Base-by-base conservation (phyloP, 1,139 yeast genomes). In the Scheffersomyces quercinus region DNA sequence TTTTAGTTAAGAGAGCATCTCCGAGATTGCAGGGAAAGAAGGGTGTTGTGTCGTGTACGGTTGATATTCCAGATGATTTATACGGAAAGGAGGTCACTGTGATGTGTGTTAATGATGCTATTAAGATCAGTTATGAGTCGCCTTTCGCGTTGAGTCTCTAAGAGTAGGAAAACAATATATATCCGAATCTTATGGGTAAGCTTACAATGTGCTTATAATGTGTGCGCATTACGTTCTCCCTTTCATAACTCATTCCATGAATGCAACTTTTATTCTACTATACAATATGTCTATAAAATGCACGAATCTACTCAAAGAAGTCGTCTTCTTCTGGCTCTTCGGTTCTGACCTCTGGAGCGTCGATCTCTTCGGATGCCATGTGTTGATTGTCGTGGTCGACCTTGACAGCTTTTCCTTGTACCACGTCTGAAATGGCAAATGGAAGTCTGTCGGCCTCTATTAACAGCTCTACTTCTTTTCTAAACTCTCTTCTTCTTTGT, bases 1-100 rank as follows among this genome's bases (percentile, higher is more conserved):
- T 77, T 30, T 70, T 82, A 43, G 66, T 87, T 35, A 86, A 85
- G 56, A 75, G 95, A 56, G 86, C 86, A 7, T 78, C 83, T 12
- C 93, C 93, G 1, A 70, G 66, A 47, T 51, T 70, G 40, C 51
- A 56, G 0, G 76, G 73, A 2, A 77, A 79, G 40, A 64, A 63
- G 46, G 79, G 87, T 10, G 55, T 55, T 16, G 66, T 74, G 6
- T 34, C 40, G 3, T 73, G 82, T 53, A 70, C 68, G 3, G 51
- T 86, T 36, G 73, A 74, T 5, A 64, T 85, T 14, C 80, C 83
- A 3, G 73, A 68, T 3, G 79, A 75, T 2, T 46, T 83, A 9
- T 58, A 57, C 34, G 85, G 85, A 0, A 57, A 58, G 30, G 61
- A 64, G 2, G 65, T 82, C 6, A 65, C 67, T 12, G 68, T 86